phyloP scores from a whole-genome alignment of 805 yeast genomes.

The Yueomyces sp. region DNA sequence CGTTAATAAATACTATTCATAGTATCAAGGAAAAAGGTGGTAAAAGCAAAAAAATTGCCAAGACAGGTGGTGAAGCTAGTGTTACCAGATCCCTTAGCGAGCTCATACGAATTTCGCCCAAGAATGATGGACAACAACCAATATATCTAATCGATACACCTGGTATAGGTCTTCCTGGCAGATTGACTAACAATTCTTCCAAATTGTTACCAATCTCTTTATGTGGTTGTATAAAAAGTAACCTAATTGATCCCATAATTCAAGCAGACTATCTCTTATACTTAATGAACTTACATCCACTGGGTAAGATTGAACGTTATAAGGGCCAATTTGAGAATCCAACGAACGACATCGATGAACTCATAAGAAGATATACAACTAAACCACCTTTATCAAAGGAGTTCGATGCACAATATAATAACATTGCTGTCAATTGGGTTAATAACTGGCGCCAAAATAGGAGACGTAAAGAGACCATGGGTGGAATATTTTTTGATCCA shows the following conservation, averaged over 20 bases:
- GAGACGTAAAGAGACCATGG: not conserved
- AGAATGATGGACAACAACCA: slow-evolving; percentile 25
- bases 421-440: slow-evolving; percentile 38
- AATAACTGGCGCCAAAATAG: not conserved
- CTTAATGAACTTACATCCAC: slow-evolving; percentile 46
- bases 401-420: slow-evolving; percentile 35
- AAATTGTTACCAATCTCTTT: slow-evolving; percentile 65
- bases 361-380: slow-evolving; percentile 33
- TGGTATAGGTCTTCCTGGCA: slow-evolving; percentile 71
- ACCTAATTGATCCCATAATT: slow-evolving; percentile 66
- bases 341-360: slow-evolving; percentile 54
- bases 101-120: slow-evolving; percentile 39
- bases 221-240: slow-evolving; percentile 60
- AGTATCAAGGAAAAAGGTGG: slow-evolving; percentile 12
- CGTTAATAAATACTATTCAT: slow-evolving; percentile 66
- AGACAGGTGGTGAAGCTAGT: slow-evolving; percentile 82
- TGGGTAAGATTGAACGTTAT: slow-evolving; percentile 5
- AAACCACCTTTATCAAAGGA: slow-evolving; percentile 22
- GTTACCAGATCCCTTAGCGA: slow-evolving; percentile 74
- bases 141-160: slow-evolving; percentile 80
- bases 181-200: slow-evolving; percentile 29
- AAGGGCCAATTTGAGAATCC: slow-evolving; percentile 29
- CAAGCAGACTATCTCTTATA: slow-evolving; percentile 78
- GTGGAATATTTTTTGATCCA: slow-evolving; percentile 18
- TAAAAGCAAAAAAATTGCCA: slow-evolving; percentile 51